Conservation (phyloP, 176 grass and related monocot genomes). For the Carex littledalei region DNA sequence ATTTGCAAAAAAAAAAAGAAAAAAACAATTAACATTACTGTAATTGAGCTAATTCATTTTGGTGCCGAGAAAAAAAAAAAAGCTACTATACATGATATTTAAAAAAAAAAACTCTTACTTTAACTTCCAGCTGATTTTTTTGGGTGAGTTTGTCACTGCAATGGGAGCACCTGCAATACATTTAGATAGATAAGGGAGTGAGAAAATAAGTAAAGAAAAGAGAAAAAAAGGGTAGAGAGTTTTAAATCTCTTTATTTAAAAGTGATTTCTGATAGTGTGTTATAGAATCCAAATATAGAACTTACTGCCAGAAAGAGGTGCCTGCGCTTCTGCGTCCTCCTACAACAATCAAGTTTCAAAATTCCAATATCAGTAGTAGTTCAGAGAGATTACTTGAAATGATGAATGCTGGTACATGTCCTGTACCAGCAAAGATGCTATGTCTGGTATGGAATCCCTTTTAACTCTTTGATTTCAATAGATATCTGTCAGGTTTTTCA, state of each 20-base stretch:
- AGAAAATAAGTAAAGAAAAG: neutral
- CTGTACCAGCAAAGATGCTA: neutral
- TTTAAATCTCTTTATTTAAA: neutral
- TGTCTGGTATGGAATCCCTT: too few relatives aligned
- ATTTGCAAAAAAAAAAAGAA: neutral
- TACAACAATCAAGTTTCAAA: constrained; percentile 5
- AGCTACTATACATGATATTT: too few relatives aligned
- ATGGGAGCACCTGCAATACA: constrained; percentile 2
- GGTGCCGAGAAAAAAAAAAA: too few relatives aligned
- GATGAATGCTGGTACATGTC: neutral
- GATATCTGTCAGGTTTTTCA: too few relatives aligned
- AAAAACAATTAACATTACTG: too few relatives aligned
- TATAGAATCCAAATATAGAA: neutral
- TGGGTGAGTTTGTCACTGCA: neutral
- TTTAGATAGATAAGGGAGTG: neutral
- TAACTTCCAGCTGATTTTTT: constrained; percentile 77
- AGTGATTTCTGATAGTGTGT: neutral
- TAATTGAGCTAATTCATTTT: too few relatives aligned
- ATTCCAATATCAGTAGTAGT: neutral
- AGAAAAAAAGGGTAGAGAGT: neutral
- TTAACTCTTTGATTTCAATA: too few relatives aligned
- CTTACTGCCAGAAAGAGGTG: constrained; percentile 57
- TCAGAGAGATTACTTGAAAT: neutral
- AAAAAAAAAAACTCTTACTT: constrained; percentile 41
- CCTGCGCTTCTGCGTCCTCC: constrained; percentile 62